A percentile compares a stretch with the other conserved stretches of the same genome.
Conservation (phyloP, 805 yeast species). For the Metschnikowia orientalis region DNA sequence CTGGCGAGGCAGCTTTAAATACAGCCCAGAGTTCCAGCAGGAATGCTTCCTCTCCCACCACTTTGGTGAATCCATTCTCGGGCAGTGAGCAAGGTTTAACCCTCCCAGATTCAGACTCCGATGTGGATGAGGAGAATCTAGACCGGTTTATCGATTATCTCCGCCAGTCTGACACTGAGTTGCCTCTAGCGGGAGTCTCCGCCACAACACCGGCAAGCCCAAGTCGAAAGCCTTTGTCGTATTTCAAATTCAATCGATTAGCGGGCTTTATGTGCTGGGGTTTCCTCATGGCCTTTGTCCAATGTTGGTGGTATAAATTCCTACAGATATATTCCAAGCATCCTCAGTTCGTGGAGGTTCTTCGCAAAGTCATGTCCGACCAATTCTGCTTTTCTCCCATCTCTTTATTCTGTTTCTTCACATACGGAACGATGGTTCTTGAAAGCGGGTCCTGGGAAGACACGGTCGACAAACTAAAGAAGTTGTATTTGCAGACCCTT, state of each 20-base stretch:
- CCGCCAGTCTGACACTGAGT: conserved; percentile 22
- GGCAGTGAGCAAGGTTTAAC: no score
- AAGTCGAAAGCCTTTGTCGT: conserved; percentile 20
- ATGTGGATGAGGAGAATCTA: conserved; percentile 25
- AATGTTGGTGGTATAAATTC: conserved; percentile 84
- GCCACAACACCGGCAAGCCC: conserved; percentile 4
- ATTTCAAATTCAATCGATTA: conserved; percentile 65
- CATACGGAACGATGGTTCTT: conserved; percentile 76
- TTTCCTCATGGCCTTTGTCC: conserved; percentile 71
- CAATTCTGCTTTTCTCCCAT: conserved; percentile 88
- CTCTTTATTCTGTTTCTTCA: conserved; percentile 73
- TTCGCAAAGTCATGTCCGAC: conserved; percentile 84
- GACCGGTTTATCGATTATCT: conserved; percentile 34
- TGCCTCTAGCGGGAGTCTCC: conserved; percentile 4
- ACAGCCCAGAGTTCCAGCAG: no score
- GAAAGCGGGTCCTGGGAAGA: conserved; percentile 70
- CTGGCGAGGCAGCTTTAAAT: no score
- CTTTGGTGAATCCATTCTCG: no score
- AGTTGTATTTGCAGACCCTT: conserved; percentile 63
- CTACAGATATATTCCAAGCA: conserved; percentile 78
- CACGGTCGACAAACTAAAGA: conserved; percentile 57
- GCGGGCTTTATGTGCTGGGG: conserved; percentile 88
- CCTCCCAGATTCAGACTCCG: conserved; percentile 14
- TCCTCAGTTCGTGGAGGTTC: conserved; percentile 77
- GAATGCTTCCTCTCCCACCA: no score